phyloP scores from a whole-genome alignment of 164 flowering plant species.

The Stephania japonica region DNA sequence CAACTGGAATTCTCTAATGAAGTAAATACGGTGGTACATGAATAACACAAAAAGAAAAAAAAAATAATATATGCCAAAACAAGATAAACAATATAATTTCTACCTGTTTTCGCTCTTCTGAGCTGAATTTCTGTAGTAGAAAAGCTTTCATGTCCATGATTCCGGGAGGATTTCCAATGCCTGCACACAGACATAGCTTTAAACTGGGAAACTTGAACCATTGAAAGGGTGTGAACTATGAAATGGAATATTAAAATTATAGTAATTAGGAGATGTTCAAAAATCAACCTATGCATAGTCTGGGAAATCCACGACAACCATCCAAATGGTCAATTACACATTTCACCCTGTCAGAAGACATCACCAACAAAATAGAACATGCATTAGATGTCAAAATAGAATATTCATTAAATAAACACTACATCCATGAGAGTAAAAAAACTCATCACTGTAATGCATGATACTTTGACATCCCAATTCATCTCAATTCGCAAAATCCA shows the following conservation, averaged over 20 bases:
- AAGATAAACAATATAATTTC: background rate
- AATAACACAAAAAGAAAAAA: background rate
- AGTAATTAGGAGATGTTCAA: background rate
- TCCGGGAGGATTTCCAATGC: constrained; percentile 95
- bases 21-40: too few relatives aligned
- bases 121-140: constrained; percentile 86
- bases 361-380: constrained; percentile 1
- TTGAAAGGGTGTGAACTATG: background rate
- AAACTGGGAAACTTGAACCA: background rate
- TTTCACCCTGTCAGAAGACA: constrained; percentile 55
- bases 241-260: background rate
- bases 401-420: background rate
- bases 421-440: background rate
- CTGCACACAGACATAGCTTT: constrained; percentile 26
- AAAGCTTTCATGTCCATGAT: constrained; percentile 90
- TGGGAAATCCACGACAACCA: constrained; percentile 73
- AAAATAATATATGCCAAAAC: background rate
- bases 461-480: too few relatives aligned
- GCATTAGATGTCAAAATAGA: background rate
- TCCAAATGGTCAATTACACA: constrained; percentile 84
- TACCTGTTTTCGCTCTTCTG: constrained; percentile 73
- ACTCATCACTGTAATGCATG: background rate
- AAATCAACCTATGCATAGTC: constrained; percentile 74
- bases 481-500: too few relatives aligned
- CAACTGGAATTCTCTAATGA: too few relatives aligned